phyloP scores from a whole-genome alignment of 805 yeast species.

The Candida tallmaniae region DNA sequence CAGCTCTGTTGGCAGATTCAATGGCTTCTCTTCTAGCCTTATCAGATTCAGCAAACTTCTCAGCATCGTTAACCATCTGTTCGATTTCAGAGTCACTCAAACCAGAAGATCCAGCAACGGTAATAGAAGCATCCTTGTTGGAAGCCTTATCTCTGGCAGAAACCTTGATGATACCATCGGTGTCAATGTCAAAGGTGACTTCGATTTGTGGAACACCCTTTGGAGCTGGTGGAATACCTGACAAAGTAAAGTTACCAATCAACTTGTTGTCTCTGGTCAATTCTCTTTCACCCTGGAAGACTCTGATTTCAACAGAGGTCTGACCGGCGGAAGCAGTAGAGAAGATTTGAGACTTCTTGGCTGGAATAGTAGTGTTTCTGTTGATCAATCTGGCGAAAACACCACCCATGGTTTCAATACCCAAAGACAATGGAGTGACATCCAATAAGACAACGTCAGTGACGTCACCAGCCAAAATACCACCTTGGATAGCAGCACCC shows the following conservation, averaged over 20 bases:
- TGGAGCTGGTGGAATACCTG: constrained; percentile 95
- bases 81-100: constrained; percentile 86
- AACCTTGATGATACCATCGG: constrained; percentile 96
- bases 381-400: constrained; percentile 88
- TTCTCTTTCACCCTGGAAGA: constrained; percentile 99
- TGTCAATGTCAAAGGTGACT: constrained; percentile 94
- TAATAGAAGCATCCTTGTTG: constrained; percentile 89
- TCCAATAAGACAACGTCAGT: constrained; percentile 87
- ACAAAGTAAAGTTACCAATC: constrained; percentile 92
- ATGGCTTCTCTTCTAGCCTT: constrained; percentile 80
- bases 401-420: constrained; percentile 98
- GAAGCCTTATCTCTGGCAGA: constrained; percentile 92
- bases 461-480: constrained; percentile 91
- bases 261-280: constrained; percentile 96
- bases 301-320: constrained; percentile 95
- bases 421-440: constrained; percentile 85
- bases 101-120: constrained; percentile 96
- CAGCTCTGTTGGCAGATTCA: constrained; percentile 82
- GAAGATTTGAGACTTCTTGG: constrained; percentile 94
- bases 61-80: constrained; percentile 87
- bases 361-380: constrained; percentile 95
- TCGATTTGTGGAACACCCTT: constrained; percentile 93
- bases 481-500: constrained; percentile 98
- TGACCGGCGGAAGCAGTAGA: constrained; percentile 96
- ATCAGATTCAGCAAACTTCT: constrained; percentile 83